phyloP scores from a whole-genome alignment of 805 yeast species.

The Ogataea sp. region DNA sequence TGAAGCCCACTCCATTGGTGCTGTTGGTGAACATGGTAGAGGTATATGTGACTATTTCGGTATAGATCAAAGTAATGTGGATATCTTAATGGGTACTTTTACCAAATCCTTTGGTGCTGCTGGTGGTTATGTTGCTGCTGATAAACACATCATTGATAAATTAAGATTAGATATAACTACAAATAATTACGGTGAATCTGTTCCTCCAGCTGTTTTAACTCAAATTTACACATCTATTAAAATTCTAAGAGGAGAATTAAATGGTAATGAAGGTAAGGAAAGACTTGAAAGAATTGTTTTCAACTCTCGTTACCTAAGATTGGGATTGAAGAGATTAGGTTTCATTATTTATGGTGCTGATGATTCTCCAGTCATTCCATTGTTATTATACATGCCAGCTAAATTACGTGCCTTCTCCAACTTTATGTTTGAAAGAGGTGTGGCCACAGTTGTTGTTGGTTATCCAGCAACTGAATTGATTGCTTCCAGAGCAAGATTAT shows the following conservation, averaged over 20 bases:
- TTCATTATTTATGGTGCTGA: constrained; percentile 92
- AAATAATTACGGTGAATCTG: constrained; percentile 72
- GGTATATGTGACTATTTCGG: constrained; percentile 94
- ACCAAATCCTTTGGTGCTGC: constrained; percentile 98
- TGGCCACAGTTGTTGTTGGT: constrained; percentile 95
- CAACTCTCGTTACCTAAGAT: constrained; percentile 86
- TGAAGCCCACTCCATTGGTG: constrained; percentile 98
- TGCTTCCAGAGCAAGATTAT: constrained; percentile 83
- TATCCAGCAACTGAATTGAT: constrained; percentile 96
- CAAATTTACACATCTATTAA: constrained; percentile 78
- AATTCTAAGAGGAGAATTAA: constrained; percentile 72
- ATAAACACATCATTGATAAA: constrained; percentile 58
- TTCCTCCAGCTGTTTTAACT: constrained; percentile 84
- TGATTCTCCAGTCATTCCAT: constrained; percentile 93
- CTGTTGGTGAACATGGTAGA: constrained; percentile 90
- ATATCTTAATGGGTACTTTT: constrained; percentile 93
- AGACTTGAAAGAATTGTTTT: constrained; percentile 90
- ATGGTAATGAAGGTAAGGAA: constrained; percentile 90
- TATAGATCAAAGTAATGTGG: constrained; percentile 67
- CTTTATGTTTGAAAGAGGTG: constrained; percentile 65
- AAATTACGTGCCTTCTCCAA: constrained; percentile 92
- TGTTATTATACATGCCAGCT: constrained; percentile 80
- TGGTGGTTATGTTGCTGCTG: constrained; percentile 93
- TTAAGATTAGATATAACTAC: constrained; percentile 68
- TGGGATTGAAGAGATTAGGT: constrained; percentile 87